phyloP scores from a whole-genome alignment of 371 early-diverging fungal genomes.

The Mortierella sp. region DNA sequence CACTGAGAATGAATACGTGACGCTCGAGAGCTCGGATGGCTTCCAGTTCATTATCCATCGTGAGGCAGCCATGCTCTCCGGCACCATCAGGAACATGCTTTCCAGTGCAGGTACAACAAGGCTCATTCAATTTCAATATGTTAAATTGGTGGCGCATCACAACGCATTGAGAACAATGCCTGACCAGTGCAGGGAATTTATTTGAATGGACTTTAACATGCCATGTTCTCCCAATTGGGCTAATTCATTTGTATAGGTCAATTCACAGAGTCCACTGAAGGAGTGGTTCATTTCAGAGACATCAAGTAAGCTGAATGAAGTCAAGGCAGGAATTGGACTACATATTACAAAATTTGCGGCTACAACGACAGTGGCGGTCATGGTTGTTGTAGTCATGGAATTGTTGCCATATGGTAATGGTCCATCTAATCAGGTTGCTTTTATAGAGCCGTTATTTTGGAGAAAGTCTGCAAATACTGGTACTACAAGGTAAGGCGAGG shows the following conservation, averaged over 20 bases:
- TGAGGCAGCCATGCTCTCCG: slow-evolving; percentile 90
- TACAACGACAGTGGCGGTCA: background rate
- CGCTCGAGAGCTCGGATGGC: slow-evolving; percentile 89
- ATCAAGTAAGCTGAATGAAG: slow-evolving; percentile 78
- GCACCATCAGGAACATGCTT: slow-evolving; percentile 94
- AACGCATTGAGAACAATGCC: background rate
- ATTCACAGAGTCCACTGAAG: slow-evolving; percentile 92
- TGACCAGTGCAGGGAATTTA: background rate
- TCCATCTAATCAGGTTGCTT: background rate
- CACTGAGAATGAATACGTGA: slow-evolving; percentile 67
- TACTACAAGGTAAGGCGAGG: slow-evolving; percentile 72
- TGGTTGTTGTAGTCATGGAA: too few relatives aligned
- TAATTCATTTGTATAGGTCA: slow-evolving; percentile 65
- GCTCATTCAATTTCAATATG: background rate
- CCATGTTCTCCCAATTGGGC: background rate
- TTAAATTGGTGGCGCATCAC: slow-evolving; percentile 29
- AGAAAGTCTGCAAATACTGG: slow-evolving; percentile 93
- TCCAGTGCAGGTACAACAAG: slow-evolving; percentile 76
- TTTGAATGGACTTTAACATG: background rate
- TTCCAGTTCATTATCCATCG: slow-evolving; percentile 92
- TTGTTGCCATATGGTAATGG: background rate
- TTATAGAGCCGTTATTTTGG: slow-evolving; percentile 87
- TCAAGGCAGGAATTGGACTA: background rate
- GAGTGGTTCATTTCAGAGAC: slow-evolving; percentile 88
- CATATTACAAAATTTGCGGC: background rate